Base-by-base conservation (phyloP, 2,329 filamentous ascomycete genomes). In the Alternaria sp. region DNA sequence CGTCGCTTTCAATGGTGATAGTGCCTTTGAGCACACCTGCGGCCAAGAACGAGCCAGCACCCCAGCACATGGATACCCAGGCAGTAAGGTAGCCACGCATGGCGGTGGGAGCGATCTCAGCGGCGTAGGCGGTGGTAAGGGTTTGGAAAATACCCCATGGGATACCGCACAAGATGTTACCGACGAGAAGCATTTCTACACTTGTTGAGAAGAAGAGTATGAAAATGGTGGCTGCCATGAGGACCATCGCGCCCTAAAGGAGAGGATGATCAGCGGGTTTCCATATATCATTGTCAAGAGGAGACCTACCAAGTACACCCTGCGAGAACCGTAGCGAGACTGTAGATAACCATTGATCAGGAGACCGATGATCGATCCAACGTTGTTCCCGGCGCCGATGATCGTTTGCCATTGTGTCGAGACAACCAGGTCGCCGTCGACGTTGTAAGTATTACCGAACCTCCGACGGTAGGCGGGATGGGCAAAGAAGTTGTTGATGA, bases 401-500 rank as follows among this genome's bases (percentile, higher is more conserved):
- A 77, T 79, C 16, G 78, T 69, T 66, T 81, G 80, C 79, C 79
- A 81, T 18, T 63, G 51, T 5, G 79, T 78, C 16, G 79, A 70
- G 27, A 81, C 66, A 64, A 79, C 66, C 44, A 48, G 2, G 30
- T 74, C 78, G 25, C 70, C 66, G 6, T 73, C 72, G 27, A 77
- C 73, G 9, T 70, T 60, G n/a, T 65, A 52, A 41, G 64, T 64
- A 5, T 73, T 73, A 53, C 79, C 79, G 54, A 76, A 81, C 55
- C 69, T 72, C 50, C 65, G 53, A 41, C 79, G 77, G 70, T 81
- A 81, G 20, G 74, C 68, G 7, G 75, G 76, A 57, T 79, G 79
- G n/a, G 70, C 79, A 62, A 86, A 92, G 71, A 93, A 92, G 79
- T 92, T 92, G 81, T 90, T 92, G 76, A 93, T 87, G 59, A 94